Conservation (phyloP, 2,329 filamentous ascomycete genomes). For the Arthroderma sp. region DNA sequence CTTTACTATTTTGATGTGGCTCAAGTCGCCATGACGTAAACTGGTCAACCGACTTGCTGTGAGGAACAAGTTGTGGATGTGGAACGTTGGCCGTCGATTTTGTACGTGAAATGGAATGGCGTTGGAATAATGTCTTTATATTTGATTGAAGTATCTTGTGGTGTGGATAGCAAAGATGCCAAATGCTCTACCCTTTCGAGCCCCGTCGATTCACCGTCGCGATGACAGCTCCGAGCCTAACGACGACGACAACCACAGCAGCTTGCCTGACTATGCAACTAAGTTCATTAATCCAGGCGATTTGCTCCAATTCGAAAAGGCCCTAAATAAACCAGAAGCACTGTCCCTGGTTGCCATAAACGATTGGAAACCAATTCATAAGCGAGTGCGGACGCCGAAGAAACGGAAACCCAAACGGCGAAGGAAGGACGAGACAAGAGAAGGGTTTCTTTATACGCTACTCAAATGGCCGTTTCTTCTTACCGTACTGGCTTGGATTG, state of each 20-base stretch:
- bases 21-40: too few relatives aligned
- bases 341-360: slow-evolving; percentile 75
- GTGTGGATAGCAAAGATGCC: too few relatives aligned
- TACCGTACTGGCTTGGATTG: slow-evolving; percentile 67
- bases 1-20: too few relatives aligned
- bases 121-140: too few relatives aligned
- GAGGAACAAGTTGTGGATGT: too few relatives aligned
- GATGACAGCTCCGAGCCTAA: not conserved
- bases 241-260: slow-evolving; percentile 51
- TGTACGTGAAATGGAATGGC: too few relatives aligned
- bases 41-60: too few relatives aligned
- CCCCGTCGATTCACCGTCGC: too few relatives aligned
- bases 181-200: too few relatives aligned
- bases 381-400: slow-evolving; percentile 46
- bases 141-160: too few relatives aligned
- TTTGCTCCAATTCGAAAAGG: slow-evolving; percentile 64
- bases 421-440: slow-evolving; percentile 80
- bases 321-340: slow-evolving; percentile 68
- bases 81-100: too few relatives aligned
- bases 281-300: slow-evolving; percentile 65
- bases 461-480: slow-evolving; percentile 86
- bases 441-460: slow-evolving; percentile 79
- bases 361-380: slow-evolving; percentile 84
- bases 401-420: slow-evolving; percentile 37
- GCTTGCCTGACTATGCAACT: slow-evolving; percentile 64